Evolutionary conservation across 2,329 filamentous ascomycete species (phyloP).

Genomic region (Trichoderma koningii): DNA sequence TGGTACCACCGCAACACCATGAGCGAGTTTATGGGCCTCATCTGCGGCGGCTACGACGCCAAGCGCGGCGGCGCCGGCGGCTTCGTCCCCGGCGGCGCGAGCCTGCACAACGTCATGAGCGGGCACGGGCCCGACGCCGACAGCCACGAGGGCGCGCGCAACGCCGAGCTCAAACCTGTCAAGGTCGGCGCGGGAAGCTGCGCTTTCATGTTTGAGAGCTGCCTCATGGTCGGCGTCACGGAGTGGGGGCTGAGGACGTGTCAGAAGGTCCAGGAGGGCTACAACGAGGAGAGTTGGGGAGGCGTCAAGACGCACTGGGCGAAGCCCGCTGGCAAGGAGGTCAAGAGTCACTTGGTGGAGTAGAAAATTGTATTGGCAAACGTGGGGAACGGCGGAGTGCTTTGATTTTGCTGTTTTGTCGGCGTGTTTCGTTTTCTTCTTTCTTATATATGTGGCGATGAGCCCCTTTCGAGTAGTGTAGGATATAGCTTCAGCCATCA

Average conservation of each 20-base stretch:
- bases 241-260: constrained; percentile 68
- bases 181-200: constrained; percentile 64
- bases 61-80: constrained; percentile 55
- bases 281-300: constrained; percentile 81
- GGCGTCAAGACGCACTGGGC: constrained; percentile 65
- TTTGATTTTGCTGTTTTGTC: no score
- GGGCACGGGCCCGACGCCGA: constrained; percentile 64
- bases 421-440: neutral
- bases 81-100: constrained; percentile 60
- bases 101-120: constrained; percentile 71
- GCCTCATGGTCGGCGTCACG: constrained; percentile 69
- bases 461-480: neutral
- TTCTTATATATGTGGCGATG: neutral
- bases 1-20: constrained; percentile 74
- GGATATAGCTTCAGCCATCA: neutral
- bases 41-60: constrained; percentile 62
- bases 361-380: neutral
- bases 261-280: constrained; percentile 56
- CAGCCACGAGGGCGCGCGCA: constrained; percentile 58
- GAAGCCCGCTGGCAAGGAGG: constrained; percentile 42
- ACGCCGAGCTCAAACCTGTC: constrained; percentile 54
- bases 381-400: constrained; percentile 26
- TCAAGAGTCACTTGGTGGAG: constrained; percentile 33
- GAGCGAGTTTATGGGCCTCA: constrained; percentile 66
- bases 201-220: constrained; percentile 72